phyloP scores from a whole-genome alignment of 2,329 filamentous ascomycete species.

The Alternaria hordeiaustralica region DNA sequence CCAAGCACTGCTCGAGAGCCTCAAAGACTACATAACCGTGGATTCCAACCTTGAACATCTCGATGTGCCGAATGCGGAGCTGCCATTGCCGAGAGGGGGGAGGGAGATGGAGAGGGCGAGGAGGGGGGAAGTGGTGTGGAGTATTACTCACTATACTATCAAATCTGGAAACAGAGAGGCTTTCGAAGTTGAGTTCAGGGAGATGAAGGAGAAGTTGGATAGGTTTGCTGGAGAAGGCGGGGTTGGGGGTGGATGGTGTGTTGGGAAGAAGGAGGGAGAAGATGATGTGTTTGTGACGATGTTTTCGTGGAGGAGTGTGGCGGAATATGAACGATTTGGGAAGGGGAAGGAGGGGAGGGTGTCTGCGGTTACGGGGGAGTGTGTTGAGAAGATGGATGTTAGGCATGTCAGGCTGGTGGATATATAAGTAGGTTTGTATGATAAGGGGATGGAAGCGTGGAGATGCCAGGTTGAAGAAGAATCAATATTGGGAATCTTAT shows the following conservation, averaged over 20 bases:
- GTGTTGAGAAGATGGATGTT: conserved; percentile 28
- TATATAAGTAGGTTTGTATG: too few relatives aligned
- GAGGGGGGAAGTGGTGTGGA: conserved; percentile 25
- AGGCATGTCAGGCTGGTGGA: conserved; percentile 33
- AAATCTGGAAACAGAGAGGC: conserved; percentile 22
- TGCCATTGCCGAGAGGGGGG: conserved; percentile 32
- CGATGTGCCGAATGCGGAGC: conserved; percentile 43
- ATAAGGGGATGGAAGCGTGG: too few relatives aligned
- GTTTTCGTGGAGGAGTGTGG: conserved; percentile 47
- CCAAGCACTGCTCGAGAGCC: conserved; percentile 45
- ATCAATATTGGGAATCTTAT: too few relatives aligned
- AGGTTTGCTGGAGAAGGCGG: conserved; percentile 7
- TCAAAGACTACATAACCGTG: conserved; percentile 50
- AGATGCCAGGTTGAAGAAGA: too few relatives aligned
- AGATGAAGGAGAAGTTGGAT: neutral
- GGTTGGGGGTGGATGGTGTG: conserved; percentile 49
- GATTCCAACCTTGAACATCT: conserved; percentile 54
- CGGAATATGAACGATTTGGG: conserved; percentile 46
- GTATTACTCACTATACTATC: conserved; percentile 47
- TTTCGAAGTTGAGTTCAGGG: conserved; percentile 26
- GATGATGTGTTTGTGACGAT: conserved; percentile 54
- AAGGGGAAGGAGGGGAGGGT: conserved; percentile 34
- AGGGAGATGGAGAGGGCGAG: neutral
- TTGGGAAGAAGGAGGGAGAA: conserved; percentile 41
- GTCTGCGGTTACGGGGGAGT: conserved; percentile 26